Evolutionary conservation across 352 stramenopile genomes (phyloP), one percentile per base, ranked within the genome.

Genomic region (Thalassiosira exigua): DNA sequence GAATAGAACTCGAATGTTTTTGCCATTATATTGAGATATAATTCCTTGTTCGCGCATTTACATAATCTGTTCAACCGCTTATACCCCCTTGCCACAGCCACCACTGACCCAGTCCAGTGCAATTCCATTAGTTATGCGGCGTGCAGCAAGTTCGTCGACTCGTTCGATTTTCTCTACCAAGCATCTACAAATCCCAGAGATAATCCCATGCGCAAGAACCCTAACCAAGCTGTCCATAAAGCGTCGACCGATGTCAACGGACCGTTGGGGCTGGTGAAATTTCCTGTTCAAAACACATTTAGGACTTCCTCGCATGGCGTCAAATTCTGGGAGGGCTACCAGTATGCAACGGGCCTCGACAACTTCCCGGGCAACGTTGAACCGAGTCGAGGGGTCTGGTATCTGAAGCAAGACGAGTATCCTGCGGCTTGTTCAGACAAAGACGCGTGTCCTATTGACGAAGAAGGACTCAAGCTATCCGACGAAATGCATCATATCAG

Each of bases 201-300:
- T n/a, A 48, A 48, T 48, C 39, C 39, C 11, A 48, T 48, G 39
- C 39, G 39, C n/a, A 48, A 48, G 39, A n/a, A 48, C n/a, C 39
- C 39, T 17, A 48, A n/a, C 39, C 39, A 48, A n/a, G 39, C 39
- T n/a, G 39, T 48, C 11, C n/a, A 48, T n/a, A 11, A 11, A 48
- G 11, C 39, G n/a, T 17, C 39, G 39, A n/a, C 11, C 39, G 39
- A 48, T 48, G 11, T 48, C 11, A n/a, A n/a, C n/a, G n/a, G n/a
- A n/a, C n/a, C 39, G n/a, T 48, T 48, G 39, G 39, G n/a, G 11
- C 11, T 48, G 39, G n/a, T 48, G 11, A 11, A 48, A n/a, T 48
- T 48, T n/a, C 39, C 39, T 48, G 39, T 48, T 48, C 11, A 11
- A n/a, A 17, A 48, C 39, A 48, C 39, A 48, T 48, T 17, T n/a